These are phyloP conservation scores for Coemansia guatemalensis DNA, from an alignment of 192 early-diverging fungal genomes.

Conservation along the genomic window DNA sequence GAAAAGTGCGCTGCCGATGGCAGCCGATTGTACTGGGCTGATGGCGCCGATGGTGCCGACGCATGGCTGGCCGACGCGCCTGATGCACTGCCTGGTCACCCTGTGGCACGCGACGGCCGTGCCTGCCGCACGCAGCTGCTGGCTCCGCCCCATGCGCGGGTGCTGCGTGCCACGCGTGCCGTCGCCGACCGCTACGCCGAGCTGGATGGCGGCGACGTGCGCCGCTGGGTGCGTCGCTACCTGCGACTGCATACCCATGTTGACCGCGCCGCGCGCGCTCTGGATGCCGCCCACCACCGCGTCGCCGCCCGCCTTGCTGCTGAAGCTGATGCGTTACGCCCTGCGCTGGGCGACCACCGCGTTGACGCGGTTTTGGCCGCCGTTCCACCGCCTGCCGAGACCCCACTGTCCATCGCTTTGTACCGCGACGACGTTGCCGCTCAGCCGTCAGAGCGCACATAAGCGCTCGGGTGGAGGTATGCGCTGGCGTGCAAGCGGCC, in stretches of 20 bases:
- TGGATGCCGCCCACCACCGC: constrained; percentile 18
- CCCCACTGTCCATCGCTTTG: constrained; percentile 20
- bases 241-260: constrained; percentile 24
- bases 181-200: constrained; percentile 25
- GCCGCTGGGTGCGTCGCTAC: constrained; percentile 33
- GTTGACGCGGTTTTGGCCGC: constrained; percentile 20
- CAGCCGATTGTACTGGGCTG: constrained; percentile 32
- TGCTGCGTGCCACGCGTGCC: constrained; percentile 29
- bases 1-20: constrained; percentile 32
- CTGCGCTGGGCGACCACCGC: constrained; percentile 20
- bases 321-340: constrained; percentile 21
- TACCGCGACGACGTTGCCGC: constrained; percentile 20
- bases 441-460: neutral
- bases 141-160: constrained; percentile 32
- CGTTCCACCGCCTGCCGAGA: neutral
- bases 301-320: constrained; percentile 10
- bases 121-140: constrained; percentile 29
- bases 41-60: constrained; percentile 2
- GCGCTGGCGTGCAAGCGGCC: neutral
- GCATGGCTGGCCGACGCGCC: constrained; percentile 41
- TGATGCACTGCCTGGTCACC: constrained; percentile 20
- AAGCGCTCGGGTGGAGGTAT: neutral
- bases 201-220: constrained; percentile 24
- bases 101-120: constrained; percentile 12
- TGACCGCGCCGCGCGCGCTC: constrained; percentile 14